Conservation (phyloP, 2,329 filamentous ascomycete species). For the Metarhizium album region DNA sequence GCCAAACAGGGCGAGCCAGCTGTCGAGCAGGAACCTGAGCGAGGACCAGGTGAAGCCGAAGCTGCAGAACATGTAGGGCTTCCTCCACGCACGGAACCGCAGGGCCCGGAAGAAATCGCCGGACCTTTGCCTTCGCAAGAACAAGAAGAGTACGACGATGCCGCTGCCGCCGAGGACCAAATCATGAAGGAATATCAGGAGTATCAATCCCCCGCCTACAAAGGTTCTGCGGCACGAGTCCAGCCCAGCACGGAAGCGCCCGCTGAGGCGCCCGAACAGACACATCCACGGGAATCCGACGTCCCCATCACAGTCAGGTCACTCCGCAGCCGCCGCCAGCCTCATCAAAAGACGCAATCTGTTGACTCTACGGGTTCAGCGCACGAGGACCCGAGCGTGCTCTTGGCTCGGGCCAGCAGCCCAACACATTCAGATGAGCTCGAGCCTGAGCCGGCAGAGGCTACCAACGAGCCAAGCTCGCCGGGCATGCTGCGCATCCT, state of each 20-base stretch:
- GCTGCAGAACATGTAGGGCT: neutral
- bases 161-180: constrained; percentile 12
- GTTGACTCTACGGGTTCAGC: constrained; percentile 12
- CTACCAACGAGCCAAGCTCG: neutral
- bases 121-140: neutral
- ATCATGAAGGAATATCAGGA: constrained; percentile 12
- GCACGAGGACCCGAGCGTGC: constrained; percentile 19
- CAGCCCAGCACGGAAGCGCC: constrained; percentile 4
- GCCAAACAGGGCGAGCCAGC: neutral
- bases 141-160: constrained; percentile 2
- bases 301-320: constrained; percentile 18
- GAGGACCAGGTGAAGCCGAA: neutral
- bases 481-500: constrained; percentile 13
- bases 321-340: constrained; percentile 18
- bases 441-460: neutral
- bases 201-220: neutral
- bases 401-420: constrained; percentile 13
- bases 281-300: constrained; percentile 12
- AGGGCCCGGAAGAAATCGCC: neutral
- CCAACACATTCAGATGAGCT: neutral
- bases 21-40: neutral
- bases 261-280: neutral
- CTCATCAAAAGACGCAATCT: constrained; percentile 13
- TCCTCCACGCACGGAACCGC: neutral
- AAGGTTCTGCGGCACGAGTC: neutral